Base-by-base conservation (phyloP, 2,329 filamentous ascomycete species). In the Phialemonium atrogriseum region DNA sequence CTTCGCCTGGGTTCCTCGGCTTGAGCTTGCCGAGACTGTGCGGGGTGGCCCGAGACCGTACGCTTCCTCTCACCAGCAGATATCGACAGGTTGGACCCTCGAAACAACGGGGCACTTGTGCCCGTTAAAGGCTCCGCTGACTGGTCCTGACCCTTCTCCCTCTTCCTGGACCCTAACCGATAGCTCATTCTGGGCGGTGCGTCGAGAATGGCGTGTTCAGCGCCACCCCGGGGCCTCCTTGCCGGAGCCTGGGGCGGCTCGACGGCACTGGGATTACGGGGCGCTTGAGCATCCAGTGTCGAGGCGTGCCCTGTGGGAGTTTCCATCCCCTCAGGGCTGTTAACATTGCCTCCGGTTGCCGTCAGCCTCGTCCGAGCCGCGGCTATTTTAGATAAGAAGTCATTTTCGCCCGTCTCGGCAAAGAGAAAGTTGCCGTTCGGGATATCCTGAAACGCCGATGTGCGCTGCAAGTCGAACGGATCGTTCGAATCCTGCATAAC, bases 1-100 rank as follows among this genome's bases (percentile, higher is more conserved):
- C 84, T 88, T 45, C 84, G 70, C 47, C 84, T 68, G 42, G 73
- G 71, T 44, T 86, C 82, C 38, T 78, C 70, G 4, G 58, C 54
- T 32, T 71, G 73, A 27, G 54, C 46, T 32, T 62, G 68, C 40
- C 57, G 61, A 29, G 63, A 62, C 39, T 56, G 71, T 29, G 72
- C 73, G 10, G 70, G 72, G 44, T 94, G 85, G 4, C 89, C 89
- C 24, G 89, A 94, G n/a, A 94, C 74, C 2, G 87, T 95, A 44
- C 89, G 77, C 60, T 95, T 96, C 53, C 87, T 77, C 38, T 88
- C 84, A 10, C 67, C 59, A 4, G 61, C 64, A 13, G 67, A 54
- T 11, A 55, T 39, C 39, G 64, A 44, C 40, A 58, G 33, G 26
- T 39, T 50, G 12, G 62, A 48, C 34, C 62, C 47, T 60, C 63